Percentiles rank a stretch among this genome's conserved stretches.
Conservation (phyloP, 805 yeast genomes). For the Blastobotrys attinorum region DNA sequence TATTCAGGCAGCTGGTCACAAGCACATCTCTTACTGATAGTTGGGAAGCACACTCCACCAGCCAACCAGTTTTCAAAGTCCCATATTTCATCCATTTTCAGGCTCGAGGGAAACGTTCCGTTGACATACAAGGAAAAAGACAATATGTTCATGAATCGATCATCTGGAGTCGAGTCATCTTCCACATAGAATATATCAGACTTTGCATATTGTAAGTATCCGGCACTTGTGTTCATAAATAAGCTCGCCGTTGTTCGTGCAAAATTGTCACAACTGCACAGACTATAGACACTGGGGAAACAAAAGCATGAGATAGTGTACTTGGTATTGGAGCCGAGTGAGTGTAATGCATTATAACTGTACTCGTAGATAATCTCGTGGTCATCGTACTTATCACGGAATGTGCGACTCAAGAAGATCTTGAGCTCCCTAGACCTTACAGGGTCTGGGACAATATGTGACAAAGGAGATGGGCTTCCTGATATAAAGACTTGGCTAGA, state of each 20-base stretch:
- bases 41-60: not conserved
- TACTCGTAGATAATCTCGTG: not conserved
- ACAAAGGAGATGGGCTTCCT: not conserved
- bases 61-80: not conserved
- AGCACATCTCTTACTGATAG: not conserved
- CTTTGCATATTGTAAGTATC: not conserved
- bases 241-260: not conserved
- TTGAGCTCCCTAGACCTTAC: not conserved
- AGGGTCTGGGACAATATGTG: not conserved
- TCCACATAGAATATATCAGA: not conserved
- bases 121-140: not conserved
- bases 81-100: not conserved
- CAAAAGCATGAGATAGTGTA: not conserved
- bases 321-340: not conserved
- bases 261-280: not conserved
- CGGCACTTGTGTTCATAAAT: not conserved
- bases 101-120: not conserved
- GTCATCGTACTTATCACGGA: not conserved
- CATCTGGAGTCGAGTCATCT: not conserved
- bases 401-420: not conserved
- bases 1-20: too few relatives aligned
- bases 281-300: not conserved
- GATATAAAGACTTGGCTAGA: not conserved
- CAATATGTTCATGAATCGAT: not conserved
- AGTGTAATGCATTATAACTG: not conserved